These are phyloP conservation scores for Athelia sp. DNA, from an alignment of 1,284 basidiomycete genomes.

Conservation along the genomic window DNA sequence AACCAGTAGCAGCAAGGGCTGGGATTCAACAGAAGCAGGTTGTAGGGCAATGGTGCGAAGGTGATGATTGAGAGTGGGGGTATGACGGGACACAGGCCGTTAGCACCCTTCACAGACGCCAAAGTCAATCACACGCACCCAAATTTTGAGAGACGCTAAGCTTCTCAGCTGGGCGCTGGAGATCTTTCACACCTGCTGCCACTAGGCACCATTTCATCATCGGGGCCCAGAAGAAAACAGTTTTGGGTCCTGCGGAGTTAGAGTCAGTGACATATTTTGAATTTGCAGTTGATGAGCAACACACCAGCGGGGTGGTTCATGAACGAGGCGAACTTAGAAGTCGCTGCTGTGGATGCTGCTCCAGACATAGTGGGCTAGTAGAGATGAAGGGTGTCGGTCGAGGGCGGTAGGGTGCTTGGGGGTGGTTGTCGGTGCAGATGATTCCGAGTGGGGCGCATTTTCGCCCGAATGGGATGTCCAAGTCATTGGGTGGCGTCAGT, in stretches of 20 bases:
- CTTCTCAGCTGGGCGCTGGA: slow-evolving; percentile 90
- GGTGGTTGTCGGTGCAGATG: too few species aligned
- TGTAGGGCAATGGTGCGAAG: neutral
- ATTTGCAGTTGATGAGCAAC: slow-evolving; percentile 13
- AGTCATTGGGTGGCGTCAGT: too few species aligned
- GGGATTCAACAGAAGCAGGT: slow-evolving; percentile 5
- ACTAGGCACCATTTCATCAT: slow-evolving; percentile 97
- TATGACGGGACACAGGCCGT: neutral
- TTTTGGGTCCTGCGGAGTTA: slow-evolving; percentile 67
- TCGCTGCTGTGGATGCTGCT: slow-evolving; percentile 72
- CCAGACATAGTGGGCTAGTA: slow-evolving; percentile 61
- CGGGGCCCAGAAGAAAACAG: slow-evolving; percentile 99
- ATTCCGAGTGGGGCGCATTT: too few species aligned
- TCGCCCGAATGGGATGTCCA: too few species aligned
- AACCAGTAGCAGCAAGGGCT: slow-evolving; percentile 12
- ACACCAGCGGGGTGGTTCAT: slow-evolving; percentile 88
- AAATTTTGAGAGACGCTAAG: slow-evolving; percentile 93
- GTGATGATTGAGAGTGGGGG: neutral
- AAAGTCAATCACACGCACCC: slow-evolving; percentile 45
- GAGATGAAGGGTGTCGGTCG: too few species aligned
- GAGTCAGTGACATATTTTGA: neutral
- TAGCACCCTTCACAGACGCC: neutral
- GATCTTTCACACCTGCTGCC: slow-evolving; percentile 90
- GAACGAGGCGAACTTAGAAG: slow-evolving; percentile 78
- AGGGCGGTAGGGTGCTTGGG: too few species aligned